Percentiles rank a stretch among this genome's conserved stretches.
Conservation (phyloP, 2,329 filamentous ascomycete species). For the Aspergillus phoenicis region DNA sequence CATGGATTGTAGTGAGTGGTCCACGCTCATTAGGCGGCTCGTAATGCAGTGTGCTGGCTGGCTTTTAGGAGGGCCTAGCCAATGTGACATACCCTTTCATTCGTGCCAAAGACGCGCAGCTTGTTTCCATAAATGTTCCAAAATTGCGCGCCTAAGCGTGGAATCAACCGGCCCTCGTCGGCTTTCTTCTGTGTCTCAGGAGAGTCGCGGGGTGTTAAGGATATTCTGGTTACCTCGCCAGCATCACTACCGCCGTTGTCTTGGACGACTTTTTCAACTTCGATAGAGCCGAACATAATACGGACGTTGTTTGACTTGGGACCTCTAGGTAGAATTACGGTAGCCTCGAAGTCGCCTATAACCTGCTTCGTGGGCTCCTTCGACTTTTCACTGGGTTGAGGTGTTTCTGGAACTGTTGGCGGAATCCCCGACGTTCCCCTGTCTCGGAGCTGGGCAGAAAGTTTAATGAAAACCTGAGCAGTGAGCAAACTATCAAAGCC, state of each 20-base stretch:
- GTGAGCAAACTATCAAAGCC: slow-evolving; percentile 66
- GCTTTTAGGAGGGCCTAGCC: slow-evolving; percentile 1
- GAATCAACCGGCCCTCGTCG: slow-evolving; percentile 51
- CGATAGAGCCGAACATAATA: slow-evolving; percentile 3
- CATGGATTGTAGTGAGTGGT: not conserved
- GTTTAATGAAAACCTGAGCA: slow-evolving; percentile 59
- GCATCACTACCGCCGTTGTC: not conserved
- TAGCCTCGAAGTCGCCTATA: not conserved
- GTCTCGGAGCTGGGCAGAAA: slow-evolving; percentile 55
- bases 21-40: not conserved
- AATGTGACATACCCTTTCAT: slow-evolving; percentile 51
- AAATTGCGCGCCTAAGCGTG: slow-evolving; percentile 54
- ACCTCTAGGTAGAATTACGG: not conserved
- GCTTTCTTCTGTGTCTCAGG: slow-evolving; percentile 27
- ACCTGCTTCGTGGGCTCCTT: not conserved
- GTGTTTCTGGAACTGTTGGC: not conserved
- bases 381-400: not conserved
- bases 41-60: not conserved
- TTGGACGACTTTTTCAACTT: not conserved
- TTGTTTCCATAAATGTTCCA: slow-evolving; percentile 63
- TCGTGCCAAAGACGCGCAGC: slow-evolving; percentile 62
- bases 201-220: not conserved
- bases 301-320: not conserved
- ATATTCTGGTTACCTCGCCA: not conserved
- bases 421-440: slow-evolving; percentile 27